Percentiles rank a stretch among this genome's conserved stretches.
These are phyloP conservation scores for Oryza glumipatula DNA, from an alignment of 176 grass and related monocot species.

Conservation along the genomic window DNA sequence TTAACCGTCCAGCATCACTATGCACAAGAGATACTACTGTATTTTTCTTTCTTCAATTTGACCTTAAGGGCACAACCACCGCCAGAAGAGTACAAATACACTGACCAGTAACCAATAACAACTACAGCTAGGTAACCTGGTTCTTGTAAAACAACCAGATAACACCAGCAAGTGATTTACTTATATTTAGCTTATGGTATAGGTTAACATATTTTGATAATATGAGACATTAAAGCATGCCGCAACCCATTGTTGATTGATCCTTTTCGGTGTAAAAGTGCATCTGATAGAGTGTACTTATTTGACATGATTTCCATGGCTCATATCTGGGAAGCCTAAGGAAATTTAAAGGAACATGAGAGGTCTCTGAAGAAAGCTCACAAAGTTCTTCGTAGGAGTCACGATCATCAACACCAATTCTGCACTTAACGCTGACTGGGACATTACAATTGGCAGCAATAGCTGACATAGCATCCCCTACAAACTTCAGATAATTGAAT, in stretches of 20 bases:
- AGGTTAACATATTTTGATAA: background rate
- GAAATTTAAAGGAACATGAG: background rate
- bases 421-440: conserved; percentile 92
- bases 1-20: background rate
- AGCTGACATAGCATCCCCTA: conserved; percentile 91
- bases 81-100: background rate
- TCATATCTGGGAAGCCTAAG: conserved; percentile 1
- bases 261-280: background rate
- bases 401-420: conserved; percentile 90
- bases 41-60: background rate
- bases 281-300: background rate
- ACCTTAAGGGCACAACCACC: background rate
- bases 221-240: conserved; percentile 14
- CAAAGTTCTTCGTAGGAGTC: conserved; percentile 94
- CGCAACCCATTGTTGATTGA: background rate
- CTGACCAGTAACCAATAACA: background rate
- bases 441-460: conserved; percentile 85
- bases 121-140: background rate
- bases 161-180: background rate
- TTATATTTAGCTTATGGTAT: background rate
- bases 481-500: conserved; percentile 64
- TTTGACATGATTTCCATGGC: conserved; percentile 1
- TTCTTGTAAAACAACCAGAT: background rate
- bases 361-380: conserved; percentile 54
- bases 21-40: background rate